Conservation (phyloP, 768 basidiomycete species). For the Rossbeevera mucosa region DNA sequence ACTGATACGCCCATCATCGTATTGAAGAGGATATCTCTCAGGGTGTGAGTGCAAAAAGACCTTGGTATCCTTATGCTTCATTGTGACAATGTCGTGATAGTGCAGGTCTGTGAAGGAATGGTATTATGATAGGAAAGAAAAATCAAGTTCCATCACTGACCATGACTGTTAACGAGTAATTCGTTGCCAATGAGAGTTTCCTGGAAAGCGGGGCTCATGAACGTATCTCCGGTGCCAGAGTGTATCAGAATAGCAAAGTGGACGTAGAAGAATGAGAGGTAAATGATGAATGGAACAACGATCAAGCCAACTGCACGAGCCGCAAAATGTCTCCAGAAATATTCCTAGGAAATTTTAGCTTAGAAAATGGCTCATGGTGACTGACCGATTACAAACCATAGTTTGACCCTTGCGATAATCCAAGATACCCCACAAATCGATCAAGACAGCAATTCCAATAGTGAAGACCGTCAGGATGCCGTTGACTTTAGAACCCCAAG, state of each 20-base stretch:
- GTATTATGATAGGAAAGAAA: not conserved
- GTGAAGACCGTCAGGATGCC: slow-evolving; percentile 87
- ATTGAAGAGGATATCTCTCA: slow-evolving; percentile 87
- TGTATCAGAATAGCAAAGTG: slow-evolving; percentile 86
- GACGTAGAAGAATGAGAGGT: slow-evolving; percentile 93
- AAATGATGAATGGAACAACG: slow-evolving; percentile 81
- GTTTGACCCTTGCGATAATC: slow-evolving; percentile 76
- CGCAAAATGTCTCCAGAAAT: slow-evolving; percentile 84
- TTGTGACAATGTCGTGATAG: slow-evolving; percentile 83
- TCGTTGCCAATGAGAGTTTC: slow-evolving; percentile 92
- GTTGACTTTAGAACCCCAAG: slow-evolving; percentile 97
- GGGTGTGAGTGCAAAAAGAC: slow-evolving; percentile 90
- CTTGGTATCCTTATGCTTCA: slow-evolving; percentile 91
- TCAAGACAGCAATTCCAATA: slow-evolving; percentile 85
- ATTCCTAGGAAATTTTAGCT: slow-evolving; percentile 49
- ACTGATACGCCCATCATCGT: slow-evolving; percentile 92
- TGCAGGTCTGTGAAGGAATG: slow-evolving; percentile 71
- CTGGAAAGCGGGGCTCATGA: slow-evolving; percentile 99
- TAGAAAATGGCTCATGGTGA: not conserved
- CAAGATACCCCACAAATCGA: slow-evolving; percentile 93
- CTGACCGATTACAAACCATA: slow-evolving; percentile 49
- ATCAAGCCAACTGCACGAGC: slow-evolving; percentile 86
- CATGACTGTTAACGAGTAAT: slow-evolving; percentile 85
- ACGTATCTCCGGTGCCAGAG: slow-evolving; percentile 89
- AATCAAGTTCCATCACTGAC: slow-evolving; percentile 39